These are phyloP conservation scores for Salix caprea DNA, from an alignment of 345 rosid species.

Conservation along the genomic window DNA sequence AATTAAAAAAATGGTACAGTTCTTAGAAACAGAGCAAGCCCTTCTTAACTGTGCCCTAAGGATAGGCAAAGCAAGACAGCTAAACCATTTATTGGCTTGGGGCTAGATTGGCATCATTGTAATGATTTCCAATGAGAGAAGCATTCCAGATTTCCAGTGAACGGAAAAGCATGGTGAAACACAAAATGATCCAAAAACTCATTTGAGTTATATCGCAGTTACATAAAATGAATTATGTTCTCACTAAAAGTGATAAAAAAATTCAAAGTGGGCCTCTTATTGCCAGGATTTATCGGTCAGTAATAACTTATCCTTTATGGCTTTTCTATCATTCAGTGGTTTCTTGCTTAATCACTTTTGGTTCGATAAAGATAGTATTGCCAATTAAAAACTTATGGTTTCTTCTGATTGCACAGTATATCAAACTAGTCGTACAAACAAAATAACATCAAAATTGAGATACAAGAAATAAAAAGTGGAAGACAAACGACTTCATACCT, in stretches of 20 bases:
- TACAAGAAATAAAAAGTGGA: neutral
- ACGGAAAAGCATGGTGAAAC: neutral
- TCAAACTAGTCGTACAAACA: neutral
- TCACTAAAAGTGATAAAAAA: neutral
- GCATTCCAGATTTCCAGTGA: neutral
- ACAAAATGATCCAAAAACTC: neutral
- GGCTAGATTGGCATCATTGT: neutral
- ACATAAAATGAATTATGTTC: neutral
- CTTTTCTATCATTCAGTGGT: neutral
- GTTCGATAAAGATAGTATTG: neutral
- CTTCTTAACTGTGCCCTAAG: neutral
- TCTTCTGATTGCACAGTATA: neutral
- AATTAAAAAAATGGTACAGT: neutral
- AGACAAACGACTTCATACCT: slow-evolving; percentile 38
- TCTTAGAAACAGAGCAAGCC: neutral
- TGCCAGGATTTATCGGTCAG: neutral
- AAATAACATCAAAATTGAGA: slow-evolving; percentile 2
- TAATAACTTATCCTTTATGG: neutral
- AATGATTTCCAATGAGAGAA: neutral
- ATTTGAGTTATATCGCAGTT: neutral
- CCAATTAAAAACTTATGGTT: neutral
- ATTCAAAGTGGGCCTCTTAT: neutral
- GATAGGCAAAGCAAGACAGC: neutral
- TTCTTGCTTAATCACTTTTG: neutral
- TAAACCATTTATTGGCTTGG: neutral